These are phyloP conservation scores for Rhododendron simsii DNA, from an alignment of 148 eudicot genomes.

Conservation along the genomic window DNA sequence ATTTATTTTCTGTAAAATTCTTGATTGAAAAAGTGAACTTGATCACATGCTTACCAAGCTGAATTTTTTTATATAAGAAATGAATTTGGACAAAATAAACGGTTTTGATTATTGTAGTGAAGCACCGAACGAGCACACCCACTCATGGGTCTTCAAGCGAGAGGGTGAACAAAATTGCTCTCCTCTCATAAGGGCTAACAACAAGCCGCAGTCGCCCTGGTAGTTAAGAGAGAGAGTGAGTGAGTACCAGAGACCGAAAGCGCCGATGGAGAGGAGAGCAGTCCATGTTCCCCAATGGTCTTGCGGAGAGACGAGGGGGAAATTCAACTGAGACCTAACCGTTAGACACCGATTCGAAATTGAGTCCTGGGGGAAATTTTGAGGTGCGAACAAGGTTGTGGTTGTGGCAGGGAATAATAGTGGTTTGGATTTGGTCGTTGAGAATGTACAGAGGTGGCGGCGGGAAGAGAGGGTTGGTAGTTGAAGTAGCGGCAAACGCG, in stretches of 20 bases:
- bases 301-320: conserved; percentile 56
- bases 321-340: conserved; percentile 27
- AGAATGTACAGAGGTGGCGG: background rate
- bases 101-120: background rate
- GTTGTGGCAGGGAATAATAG: background rate
- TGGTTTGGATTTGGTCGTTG: conserved; percentile 7
- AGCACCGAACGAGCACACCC: background rate
- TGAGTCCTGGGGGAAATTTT: background rate
- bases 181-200: no score
- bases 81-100: background rate
- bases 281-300: conserved; percentile 93
- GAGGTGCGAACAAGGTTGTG: background rate
- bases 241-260: conserved; percentile 72
- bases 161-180: background rate
- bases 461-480: conserved; percentile 8
- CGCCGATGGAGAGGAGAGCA: conserved; percentile 74
- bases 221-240: background rate
- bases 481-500: background rate
- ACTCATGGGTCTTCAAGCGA: no score
- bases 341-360: conserved; percentile 17
- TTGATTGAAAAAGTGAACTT: no score
- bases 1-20: no score
- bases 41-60: background rate
- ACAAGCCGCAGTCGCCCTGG: no score
- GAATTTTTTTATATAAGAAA: no score